phyloP scores from a whole-genome alignment of 2,329 filamentous ascomycete species.

The Aspergillus tanneri region DNA sequence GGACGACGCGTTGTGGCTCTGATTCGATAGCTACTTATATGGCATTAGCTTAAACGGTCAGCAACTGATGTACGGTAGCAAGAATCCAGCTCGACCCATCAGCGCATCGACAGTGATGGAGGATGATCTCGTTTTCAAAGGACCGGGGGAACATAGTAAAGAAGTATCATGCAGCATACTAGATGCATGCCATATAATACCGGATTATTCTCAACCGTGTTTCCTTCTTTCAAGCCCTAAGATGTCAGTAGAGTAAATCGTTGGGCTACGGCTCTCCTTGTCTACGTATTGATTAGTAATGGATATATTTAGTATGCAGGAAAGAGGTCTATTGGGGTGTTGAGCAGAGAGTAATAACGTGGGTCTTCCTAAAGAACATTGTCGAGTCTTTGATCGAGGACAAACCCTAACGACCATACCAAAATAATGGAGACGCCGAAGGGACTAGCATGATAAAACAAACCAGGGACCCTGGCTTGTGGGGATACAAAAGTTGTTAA shows the following conservation, averaged over 20 bases:
- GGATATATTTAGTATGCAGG: neutral
- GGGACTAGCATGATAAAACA: too few relatives aligned
- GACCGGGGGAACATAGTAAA: conserved; percentile 45
- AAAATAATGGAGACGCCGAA: conserved; percentile 15
- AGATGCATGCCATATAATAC: too few relatives aligned
- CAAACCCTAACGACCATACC: conserved; percentile 15
- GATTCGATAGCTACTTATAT: conserved; percentile 49
- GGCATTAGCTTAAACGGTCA: conserved; percentile 49
- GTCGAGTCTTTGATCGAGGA: conserved; percentile 14
- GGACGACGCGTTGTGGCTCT: too few relatives aligned
- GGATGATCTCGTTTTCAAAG: conserved; percentile 44
- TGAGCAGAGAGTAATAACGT: conserved; percentile 13
- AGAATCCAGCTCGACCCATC: conserved; percentile 32
- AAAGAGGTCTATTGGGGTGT: conserved; percentile 12
- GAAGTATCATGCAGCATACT: too few relatives aligned
- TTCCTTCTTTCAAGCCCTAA: too few relatives aligned
- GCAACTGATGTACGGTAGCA: conserved; percentile 43
- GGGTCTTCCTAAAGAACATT: conserved; percentile 10
- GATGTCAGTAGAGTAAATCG: too few relatives aligned
- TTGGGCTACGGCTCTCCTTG: too few relatives aligned
- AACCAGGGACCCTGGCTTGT: too few relatives aligned
- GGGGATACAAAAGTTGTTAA: too few relatives aligned
- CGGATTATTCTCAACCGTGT: too few relatives aligned
- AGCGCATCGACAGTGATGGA: conserved; percentile 34
- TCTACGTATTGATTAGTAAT: too few relatives aligned